phyloP scores from a whole-genome alignment of 2,329 filamentous ascomycete genomes.

The Ascochyta viciae-villosae region DNA sequence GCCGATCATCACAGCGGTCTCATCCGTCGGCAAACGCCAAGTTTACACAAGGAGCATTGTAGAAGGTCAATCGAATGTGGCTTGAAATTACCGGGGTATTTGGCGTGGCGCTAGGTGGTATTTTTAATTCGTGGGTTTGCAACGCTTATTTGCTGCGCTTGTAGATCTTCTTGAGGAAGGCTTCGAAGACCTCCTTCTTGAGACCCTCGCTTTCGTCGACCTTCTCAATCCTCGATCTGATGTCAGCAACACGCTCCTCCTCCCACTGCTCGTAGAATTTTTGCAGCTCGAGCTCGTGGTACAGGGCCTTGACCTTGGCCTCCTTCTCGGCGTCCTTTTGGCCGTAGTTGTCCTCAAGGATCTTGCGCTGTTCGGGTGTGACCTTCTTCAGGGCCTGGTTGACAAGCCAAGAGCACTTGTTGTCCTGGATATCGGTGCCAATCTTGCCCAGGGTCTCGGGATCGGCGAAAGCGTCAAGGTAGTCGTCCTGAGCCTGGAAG shows the following conservation, averaged over 20 bases:
- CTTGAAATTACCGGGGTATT: constrained; percentile 4
- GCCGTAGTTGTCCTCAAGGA: constrained; percentile 93
- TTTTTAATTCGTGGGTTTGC: background rate
- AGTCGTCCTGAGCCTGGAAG: constrained; percentile 99
- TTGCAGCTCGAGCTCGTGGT: constrained; percentile 83
- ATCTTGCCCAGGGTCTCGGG: constrained; percentile 97
- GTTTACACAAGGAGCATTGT: no score
- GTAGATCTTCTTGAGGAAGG: constrained; percentile 96
- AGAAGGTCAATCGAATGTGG: background rate
- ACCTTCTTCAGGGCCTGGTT: constrained; percentile 88
- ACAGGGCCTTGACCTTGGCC: constrained; percentile 86
- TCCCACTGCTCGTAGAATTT: constrained; percentile 87
- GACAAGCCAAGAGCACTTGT: constrained; percentile 99
- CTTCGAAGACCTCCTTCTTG: constrained; percentile 88
- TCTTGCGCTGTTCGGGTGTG: constrained; percentile 82
- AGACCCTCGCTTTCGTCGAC: constrained; percentile 88
- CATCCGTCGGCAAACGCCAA: no score
- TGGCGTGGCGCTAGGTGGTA: background rate
- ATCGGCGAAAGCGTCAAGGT: constrained; percentile 95
- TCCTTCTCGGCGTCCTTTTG: constrained; percentile 86
- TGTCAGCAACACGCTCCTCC: constrained; percentile 81
- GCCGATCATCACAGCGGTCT: no score
- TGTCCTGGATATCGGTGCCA: constrained; percentile 97
- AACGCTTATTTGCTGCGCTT: constrained; percentile 85
- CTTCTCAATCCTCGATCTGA: constrained; percentile 75